A percentile compares a stretch with the other conserved stretches of the same genome.
Evolutionary conservation across 768 basidiomycete species (phyloP).

Genomic region (Vararia minispora): DNA sequence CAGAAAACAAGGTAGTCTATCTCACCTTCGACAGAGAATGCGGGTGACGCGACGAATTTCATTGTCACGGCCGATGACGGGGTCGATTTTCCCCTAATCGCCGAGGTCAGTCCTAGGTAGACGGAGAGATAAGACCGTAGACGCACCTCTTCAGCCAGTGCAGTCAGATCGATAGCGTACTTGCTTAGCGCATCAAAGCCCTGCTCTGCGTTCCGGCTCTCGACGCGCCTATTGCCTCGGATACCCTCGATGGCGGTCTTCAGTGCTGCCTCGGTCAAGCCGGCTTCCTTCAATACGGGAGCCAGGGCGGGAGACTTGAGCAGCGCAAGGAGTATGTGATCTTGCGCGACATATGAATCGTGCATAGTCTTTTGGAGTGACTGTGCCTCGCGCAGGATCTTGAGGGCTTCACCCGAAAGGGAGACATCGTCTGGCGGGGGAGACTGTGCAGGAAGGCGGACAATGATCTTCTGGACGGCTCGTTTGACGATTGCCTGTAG

Average conservation of each 20-base stretch:
- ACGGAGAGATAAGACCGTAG: too few species aligned
- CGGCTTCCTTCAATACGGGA: conserved; percentile 62
- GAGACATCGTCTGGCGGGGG: conserved; percentile 79
- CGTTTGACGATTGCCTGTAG: conserved; percentile 50
- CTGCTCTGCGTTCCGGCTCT: conserved; percentile 78
- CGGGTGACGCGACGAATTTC: conserved; percentile 82
- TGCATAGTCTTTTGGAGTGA: conserved; percentile 73
- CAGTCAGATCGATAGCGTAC: conserved; percentile 78
- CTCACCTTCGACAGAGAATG: conserved; percentile 67
- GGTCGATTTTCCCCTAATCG: conserved; percentile 94
- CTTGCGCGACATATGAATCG: conserved; percentile 88
- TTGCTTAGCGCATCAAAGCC: conserved; percentile 91
- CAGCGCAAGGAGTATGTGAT: conserved; percentile 82
- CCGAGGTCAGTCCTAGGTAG: too few species aligned
- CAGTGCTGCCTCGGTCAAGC: conserved; percentile 57
- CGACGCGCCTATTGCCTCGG: conserved; percentile 76
- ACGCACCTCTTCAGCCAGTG: conserved; percentile 81
- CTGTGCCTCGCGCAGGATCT: conserved; percentile 68
- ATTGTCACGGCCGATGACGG: conserved; percentile 87
- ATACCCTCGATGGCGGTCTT: conserved; percentile 71
- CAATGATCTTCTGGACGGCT: conserved; percentile 62
- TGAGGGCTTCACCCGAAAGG: conserved; percentile 41
- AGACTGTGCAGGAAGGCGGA: conserved; percentile 71
- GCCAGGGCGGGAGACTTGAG: conserved; percentile 61
- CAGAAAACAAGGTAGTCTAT: neutral